Percentiles rank a stretch among this genome's conserved stretches.
These are phyloP conservation scores for Wickerhamiella cacticola DNA, from an alignment of 805 yeast species.

Conservation along the genomic window DNA sequence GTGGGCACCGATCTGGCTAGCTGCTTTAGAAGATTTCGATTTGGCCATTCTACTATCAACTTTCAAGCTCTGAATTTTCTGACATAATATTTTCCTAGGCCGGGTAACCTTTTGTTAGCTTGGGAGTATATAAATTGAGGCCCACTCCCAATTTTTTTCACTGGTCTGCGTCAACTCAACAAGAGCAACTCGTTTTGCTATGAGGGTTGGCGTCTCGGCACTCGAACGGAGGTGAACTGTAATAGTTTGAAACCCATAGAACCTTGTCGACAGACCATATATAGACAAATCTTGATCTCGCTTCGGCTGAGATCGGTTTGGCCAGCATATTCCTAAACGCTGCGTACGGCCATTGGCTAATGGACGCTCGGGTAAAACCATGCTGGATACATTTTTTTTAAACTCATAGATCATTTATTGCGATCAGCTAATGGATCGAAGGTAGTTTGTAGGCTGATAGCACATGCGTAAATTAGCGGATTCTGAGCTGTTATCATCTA, in stretches of 20 bases:
- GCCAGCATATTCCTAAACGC: conserved; percentile 99
- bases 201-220: conserved; percentile 25
- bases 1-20: not conserved
- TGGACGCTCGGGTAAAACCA: conserved; percentile 99
- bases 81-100: conserved; percentile 11
- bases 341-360: conserved; percentile 85
- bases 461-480: too few relatives aligned
- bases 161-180: conserved; percentile 11
- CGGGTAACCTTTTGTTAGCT: conserved; percentile 6
- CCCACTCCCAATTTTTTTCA: not conserved
- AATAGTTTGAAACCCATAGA: conserved; percentile 28
- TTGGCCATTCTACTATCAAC: conserved; percentile 12
- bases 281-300: conserved; percentile 39
- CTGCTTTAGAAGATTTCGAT: conserved; percentile 4
- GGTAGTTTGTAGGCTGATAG: too few relatives aligned
- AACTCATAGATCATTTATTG: too few relatives aligned
- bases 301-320: conserved; percentile 57
- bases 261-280: conserved; percentile 97
- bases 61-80: conserved; percentile 17
- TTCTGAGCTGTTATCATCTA: too few relatives aligned
- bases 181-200: conserved; percentile 11
- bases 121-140: not conserved
- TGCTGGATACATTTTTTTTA: conserved; percentile 85
- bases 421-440: too few relatives aligned
- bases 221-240: conserved; percentile 29